These are phyloP conservation scores for Millerozyma miso DNA, from an alignment of 805 yeast species.

Conservation along the genomic window DNA sequence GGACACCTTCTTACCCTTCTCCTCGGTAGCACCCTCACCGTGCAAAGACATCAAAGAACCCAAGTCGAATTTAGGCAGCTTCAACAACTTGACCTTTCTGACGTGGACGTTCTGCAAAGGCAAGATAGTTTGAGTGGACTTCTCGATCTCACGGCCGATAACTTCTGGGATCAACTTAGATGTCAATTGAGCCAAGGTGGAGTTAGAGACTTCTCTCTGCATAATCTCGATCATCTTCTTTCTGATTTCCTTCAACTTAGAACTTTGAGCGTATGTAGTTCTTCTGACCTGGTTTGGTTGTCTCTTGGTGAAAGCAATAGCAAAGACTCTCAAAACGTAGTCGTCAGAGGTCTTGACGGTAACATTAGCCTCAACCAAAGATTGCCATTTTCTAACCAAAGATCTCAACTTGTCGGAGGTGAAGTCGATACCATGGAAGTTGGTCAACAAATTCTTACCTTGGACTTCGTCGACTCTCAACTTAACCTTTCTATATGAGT, in stretches of 20 bases:
- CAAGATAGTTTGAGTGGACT: conserved; percentile 89
- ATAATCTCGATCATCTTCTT: conserved; percentile 95
- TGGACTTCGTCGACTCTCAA: conserved; percentile 98
- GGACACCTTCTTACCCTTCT: conserved; percentile 97
- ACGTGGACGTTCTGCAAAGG: conserved; percentile 98
- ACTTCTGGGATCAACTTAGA: conserved; percentile 98
- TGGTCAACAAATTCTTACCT: conserved; percentile 97
- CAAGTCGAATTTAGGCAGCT: conserved; percentile 98
- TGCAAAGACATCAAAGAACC: conserved; percentile 95
- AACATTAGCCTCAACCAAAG: conserved; percentile 95
- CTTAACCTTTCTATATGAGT: conserved; percentile 94
- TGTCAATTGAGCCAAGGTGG: conserved; percentile 93
- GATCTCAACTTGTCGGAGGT: conserved; percentile 97
- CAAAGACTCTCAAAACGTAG: conserved; percentile 93
- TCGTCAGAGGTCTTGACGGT: conserved; percentile 98
- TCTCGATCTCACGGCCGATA: conserved; percentile 97
- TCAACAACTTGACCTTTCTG: conserved; percentile 97
- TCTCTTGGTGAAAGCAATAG: conserved; percentile 98
- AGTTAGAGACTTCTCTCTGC: conserved; percentile 93
- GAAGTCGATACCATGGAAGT: conserved; percentile 99
- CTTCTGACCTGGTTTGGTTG: conserved; percentile 95
- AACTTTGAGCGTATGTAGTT: conserved; percentile 96
- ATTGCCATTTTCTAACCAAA: conserved; percentile 98
- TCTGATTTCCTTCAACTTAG: conserved; percentile 96
- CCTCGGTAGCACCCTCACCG: conserved; percentile 88